Evolutionary conservation across 768 basidiomycete species (phyloP), one percentile per base, ranked within the genome.

Genomic region (Lactarius deliciosus): DNA sequence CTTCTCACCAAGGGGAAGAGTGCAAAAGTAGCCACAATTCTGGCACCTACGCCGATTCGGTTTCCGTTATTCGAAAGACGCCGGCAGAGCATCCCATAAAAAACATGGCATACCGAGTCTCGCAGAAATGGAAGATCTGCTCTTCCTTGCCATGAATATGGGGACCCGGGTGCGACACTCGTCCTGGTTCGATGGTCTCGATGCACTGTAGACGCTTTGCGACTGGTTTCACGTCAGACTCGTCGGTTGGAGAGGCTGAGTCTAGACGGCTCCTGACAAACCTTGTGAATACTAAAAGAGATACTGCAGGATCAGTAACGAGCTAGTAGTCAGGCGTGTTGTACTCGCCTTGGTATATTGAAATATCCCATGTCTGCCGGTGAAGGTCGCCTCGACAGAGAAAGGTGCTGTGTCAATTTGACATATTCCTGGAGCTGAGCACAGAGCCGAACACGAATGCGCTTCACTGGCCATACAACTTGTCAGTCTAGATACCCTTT

Each of bases 351-450:
- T 88, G 0, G 87, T 88, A 57, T 84, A 88, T 70, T 85, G 81
- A 68, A 87, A 88, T 0, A 82, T 83, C 66, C 85, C 84, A 57
- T 86, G 83, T 63, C 74, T 77, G 0, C 86, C 87, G 0, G 81
- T 83, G 69, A 88, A 88, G 0, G 85, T 86, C 6, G 85, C 84
- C 70, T 86, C 83, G 34, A 88, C 80, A 0, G 86, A 83, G 61
- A 83, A 81, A 1, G 87, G 86, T 0, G 80, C 77, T 0, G 80
- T 85, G 61, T 86, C 81, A 10, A 88, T 86, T 60, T 86, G 79
- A 63, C 86, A 88, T 25, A 82, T 83, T 5, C 87, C 86, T 0
- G 72, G 70, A 0, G 79, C 75, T n/a, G 75, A 70, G 65, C 86
- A 88, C 2, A 76, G 45, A 0, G 77, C 73, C 15, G 71, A 62